Conservation (phyloP, 2,329 filamentous ascomycete species). For the Sarocladium strictum region DNA sequence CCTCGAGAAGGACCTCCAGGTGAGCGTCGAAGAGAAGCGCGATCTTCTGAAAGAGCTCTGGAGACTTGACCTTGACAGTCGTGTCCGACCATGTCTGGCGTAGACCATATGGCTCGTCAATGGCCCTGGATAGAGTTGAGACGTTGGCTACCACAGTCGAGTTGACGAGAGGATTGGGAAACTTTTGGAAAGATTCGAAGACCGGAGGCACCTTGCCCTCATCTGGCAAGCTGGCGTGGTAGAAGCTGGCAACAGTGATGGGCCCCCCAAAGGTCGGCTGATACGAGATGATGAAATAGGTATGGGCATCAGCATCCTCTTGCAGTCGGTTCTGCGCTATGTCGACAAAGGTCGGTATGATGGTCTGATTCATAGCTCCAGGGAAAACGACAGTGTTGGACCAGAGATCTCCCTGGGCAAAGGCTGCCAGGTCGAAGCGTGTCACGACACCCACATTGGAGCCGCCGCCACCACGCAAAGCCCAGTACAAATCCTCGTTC, state of each 20-base stretch:
- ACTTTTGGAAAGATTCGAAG: slow-evolving; percentile 18
- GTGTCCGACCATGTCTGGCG: slow-evolving; percentile 25
- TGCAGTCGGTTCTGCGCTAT: slow-evolving; percentile 13
- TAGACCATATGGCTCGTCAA: slow-evolving; percentile 18
- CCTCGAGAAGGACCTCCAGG: not conserved
- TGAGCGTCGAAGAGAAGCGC: slow-evolving; percentile 18
- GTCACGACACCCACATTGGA: slow-evolving; percentile 35
- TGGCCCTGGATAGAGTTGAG: slow-evolving; percentile 17
- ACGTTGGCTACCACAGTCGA: slow-evolving; percentile 19
- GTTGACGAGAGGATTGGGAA: slow-evolving; percentile 16
- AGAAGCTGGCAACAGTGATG: slow-evolving; percentile 13
- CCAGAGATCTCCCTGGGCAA: slow-evolving; percentile 24
- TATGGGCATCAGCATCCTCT: slow-evolving; percentile 16
- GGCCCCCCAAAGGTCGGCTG: slow-evolving; percentile 9
- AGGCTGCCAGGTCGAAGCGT: slow-evolving; percentile 22
- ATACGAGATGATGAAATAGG: slow-evolving; percentile 16
- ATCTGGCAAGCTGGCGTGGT: slow-evolving; percentile 13
- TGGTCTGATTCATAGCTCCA: slow-evolving; percentile 11
- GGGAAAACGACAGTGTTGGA: slow-evolving; percentile 15
- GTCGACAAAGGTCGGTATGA: slow-evolving; percentile 11
- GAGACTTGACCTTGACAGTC: slow-evolving; percentile 16
- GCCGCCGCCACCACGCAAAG: slow-evolving; percentile 37
- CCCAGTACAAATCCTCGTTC: slow-evolving; percentile 37
- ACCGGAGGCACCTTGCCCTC: slow-evolving; percentile 14
- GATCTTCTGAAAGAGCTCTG: slow-evolving; percentile 21